A percentile compares a stretch with the other conserved stretches of the same genome.
phyloP scores from a whole-genome alignment of 768 basidiomycete genomes.

The Phaffia tasmanica region DNA sequence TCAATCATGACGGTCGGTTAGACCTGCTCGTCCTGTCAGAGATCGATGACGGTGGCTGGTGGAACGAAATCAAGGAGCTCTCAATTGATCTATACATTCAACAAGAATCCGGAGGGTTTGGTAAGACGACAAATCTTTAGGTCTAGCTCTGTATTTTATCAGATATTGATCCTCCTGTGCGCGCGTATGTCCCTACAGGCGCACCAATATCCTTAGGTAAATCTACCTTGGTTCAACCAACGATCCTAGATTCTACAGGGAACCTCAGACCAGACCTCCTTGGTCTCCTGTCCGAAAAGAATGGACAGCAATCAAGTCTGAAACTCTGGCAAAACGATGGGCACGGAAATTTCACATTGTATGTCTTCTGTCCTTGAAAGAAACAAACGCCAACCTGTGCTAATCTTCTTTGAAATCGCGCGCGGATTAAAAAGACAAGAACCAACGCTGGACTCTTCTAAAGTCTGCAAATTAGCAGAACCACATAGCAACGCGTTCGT shows the following conservation, averaged over 20 bases:
- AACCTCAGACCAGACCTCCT: conserved; percentile 83
- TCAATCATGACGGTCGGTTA: conserved; percentile 78
- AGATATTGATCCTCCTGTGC: neutral
- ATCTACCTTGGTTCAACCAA: conserved; percentile 66
- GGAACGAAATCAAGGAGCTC: conserved; percentile 40
- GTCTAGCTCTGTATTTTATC: neutral
- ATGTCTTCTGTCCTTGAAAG: conserved; percentile 31
- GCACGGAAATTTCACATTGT: conserved; percentile 66
- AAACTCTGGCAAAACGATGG: conserved; percentile 65
- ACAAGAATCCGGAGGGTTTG: conserved; percentile 33
- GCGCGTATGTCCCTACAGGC: neutral
- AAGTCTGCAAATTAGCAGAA: conserved; percentile 58
- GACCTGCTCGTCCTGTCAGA: conserved; percentile 82
- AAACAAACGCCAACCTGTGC: neutral
- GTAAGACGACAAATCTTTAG: conserved; percentile 19
- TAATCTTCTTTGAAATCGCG: neutral
- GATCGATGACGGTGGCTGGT: conserved; percentile 42
- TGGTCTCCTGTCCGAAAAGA: conserved; percentile 45
- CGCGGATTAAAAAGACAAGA: conserved; percentile 13
- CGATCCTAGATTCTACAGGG: conserved; percentile 74
- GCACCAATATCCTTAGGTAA: neutral
- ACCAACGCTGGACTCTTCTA: conserved; percentile 37
- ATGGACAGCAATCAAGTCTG: conserved; percentile 41
- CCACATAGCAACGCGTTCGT: conserved; percentile 93
- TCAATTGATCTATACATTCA: conserved; percentile 64